Evolutionary conservation across 768 basidiomycete genomes (phyloP), one percentile per base, ranked within the genome.

Genomic region (Amanita rubescens): DNA sequence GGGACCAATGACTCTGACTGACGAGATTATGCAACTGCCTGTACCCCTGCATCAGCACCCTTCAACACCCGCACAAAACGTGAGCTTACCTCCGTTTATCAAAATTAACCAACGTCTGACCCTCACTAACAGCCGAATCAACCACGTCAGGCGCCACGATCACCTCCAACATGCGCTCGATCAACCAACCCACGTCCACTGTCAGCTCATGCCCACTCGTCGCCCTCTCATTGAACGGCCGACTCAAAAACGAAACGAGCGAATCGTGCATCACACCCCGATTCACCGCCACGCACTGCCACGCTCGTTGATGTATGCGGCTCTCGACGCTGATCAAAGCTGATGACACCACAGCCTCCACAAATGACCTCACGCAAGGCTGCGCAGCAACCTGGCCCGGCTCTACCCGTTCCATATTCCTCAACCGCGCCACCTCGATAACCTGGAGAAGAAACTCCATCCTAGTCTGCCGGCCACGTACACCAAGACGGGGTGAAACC

Each of bases 101-200:
- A 59, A 90, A 81, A 62, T 90, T 92, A 42, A 93, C 77, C 34
- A 92, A 76, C 34, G 71, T 75, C 39, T 77, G 75, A 33, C 74
- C 74, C 56, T 81, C 80, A 33, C 76, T 75, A n/a, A 70, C 63
- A 1, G 73, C 62, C 14, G 80, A 74, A 44, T 81, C 78, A 7
- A 89, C 67, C 14, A 82, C 73, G 63, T 93, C 88, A 3, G 88
- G 83, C 49, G 82, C 76, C 24, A 84, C 81, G 55, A 91, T 79
- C 44, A 92, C 73, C 63, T 92, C 90, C 33, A 92, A 69, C 67
- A 92, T 79, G 41, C 88, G 79, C 64, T 93, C 90, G 54, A 93
- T 64, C 35, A 91, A 68, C 89, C 90, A 93, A 9, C 87, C 87
- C 58, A 90, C 78, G 62, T 92, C 90, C 14, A 86, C 77, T 3